Evolutionary conservation across 2,329 filamentous ascomycete species (phyloP), one percentile per base, ranked within the genome.

Genomic region (Ploettnerulaceae sp.): DNA sequence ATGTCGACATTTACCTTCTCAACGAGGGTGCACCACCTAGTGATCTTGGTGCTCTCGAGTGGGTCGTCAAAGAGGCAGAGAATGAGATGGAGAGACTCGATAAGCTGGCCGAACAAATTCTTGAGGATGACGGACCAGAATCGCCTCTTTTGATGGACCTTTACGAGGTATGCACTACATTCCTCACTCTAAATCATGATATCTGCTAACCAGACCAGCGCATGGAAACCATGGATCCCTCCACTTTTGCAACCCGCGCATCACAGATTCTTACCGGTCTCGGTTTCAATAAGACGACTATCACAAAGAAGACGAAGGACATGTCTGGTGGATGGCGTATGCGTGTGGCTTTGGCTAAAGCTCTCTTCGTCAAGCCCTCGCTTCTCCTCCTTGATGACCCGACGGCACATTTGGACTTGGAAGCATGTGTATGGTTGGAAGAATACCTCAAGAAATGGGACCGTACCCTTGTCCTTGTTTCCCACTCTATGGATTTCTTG

Each of bases 251-350:
- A 65, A 95, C 91, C 52, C 89, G 93, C 66, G 93, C 93, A 52
- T 95, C 91, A 46, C 83, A 96, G 57, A 98, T 98, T 67, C 72
- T 98, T 61, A 98, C 93, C 46, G 93, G 93, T 89, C 86, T 98
- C 49, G 93, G 93, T 58, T 98, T 98, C 82, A 95, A 98, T 83
- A 97, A 97, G 77, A 73, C 71, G 60, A 98, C 94, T 47, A 97
- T 98, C 66, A 76, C 94, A 71, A 98, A 98, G 81, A 96, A 94
- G 82, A 98, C 94, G 62, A 98, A 97, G 81, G 94, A 98, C 69
- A 98, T 98, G 94, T 98, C 93, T 57, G 93, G 93, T 88, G 93
- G 93, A 62, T 98, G 93, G 93, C 84, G 91, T 77, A 98, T 98
- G 93, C 89, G 94, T 79, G 93, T 98, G 49, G 93, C 93, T 48